Conservation (phyloP, 2,329 filamentous ascomycete genomes). For the Macrophomina phaseolina region DNA sequence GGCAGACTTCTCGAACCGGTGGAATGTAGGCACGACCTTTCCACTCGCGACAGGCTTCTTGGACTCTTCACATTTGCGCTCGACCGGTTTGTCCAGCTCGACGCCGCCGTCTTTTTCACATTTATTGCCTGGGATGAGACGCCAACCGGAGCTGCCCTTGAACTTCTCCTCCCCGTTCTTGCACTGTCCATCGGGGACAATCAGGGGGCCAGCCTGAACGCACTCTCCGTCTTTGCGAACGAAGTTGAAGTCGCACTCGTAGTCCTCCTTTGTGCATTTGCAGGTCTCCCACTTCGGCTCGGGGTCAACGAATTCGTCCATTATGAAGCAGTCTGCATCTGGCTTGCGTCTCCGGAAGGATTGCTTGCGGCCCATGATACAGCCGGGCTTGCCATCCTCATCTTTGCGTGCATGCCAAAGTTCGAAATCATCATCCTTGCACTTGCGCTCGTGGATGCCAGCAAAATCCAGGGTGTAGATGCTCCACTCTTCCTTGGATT, state of each 20-base stretch:
- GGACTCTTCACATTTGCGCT: constrained; percentile 75
- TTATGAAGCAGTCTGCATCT: constrained; percentile 86
- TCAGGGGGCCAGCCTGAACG: constrained; percentile 65
- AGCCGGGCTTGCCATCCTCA: constrained; percentile 79
- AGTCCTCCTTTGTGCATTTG: constrained; percentile 82
- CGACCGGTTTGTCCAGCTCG: constrained; percentile 58
- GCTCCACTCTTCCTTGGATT: constrained; percentile 61
- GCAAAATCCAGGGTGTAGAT: constrained; percentile 84
- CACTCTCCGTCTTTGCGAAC: constrained; percentile 72
- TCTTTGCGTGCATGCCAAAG: constrained; percentile 86
- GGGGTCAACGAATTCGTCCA: constrained; percentile 81
- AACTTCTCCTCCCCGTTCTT: constrained; percentile 74
- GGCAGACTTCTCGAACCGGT: constrained; percentile 65
- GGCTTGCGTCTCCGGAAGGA: constrained; percentile 85
- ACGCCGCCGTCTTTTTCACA: constrained; percentile 48
- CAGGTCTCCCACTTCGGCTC: constrained; percentile 73
- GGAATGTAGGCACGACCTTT: constrained; percentile 66
- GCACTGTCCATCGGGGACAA: constrained; percentile 75
- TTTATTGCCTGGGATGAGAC: constrained; percentile 76
- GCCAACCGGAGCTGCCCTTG: constrained; percentile 86
- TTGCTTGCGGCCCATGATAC: constrained; percentile 95
- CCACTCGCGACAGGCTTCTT: constrained; percentile 65
- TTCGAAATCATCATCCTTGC: constrained; percentile 78
- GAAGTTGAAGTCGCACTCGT: constrained; percentile 97
- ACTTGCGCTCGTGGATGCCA: constrained; percentile 79